Base-by-base conservation (phyloP, 129 eudicot species). In the Artemisia annua region DNA sequence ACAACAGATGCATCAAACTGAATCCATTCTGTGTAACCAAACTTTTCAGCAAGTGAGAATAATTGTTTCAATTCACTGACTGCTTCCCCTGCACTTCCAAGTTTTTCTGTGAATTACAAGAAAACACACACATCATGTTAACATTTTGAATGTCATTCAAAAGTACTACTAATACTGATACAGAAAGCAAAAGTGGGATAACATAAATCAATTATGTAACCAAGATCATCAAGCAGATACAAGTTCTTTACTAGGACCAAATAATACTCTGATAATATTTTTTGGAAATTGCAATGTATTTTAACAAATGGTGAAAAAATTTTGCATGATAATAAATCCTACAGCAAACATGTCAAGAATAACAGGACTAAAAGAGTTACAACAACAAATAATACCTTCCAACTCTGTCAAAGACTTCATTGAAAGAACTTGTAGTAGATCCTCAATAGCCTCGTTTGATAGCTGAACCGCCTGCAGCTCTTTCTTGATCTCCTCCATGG, bases 1-100 rank as follows among this genome's bases (percentile, higher is more conserved):
- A 95, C 99, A 83, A 95, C 78, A 58, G 99, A 91, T 54, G 99
- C 99, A 85, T 95, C 99, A 86, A 90, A 95, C 82, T 95, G 99
- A 75, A 91, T 90, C 99, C 99, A 95, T 63, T 91, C 99, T 20
- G 88, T 80, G 80, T 81, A 90, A 58, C 95, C 99, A 74, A 75
- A 95, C 59, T 91, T 88, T 49, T 91, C 99, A 74, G 97, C 97
- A 62, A 90, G 94, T 43, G 95, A 80, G 56, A 95, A 95, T n/a
- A 95, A 86, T 69, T 75, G 90, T 73, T 88, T 91, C 49, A 95
- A 87, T 48, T 91, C 97, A 62, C 82, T 63, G 19, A 95, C 86
- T 12, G 96, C 97, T 74, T 88, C 90, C 76, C 96, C 96, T 17
- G 80, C 72, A 73, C 73, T 85, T 75, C 99, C 99, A 80, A 95